A percentile compares a stretch with the other conserved stretches of the same genome.
Conservation (phyloP, 352 stramenopile genomes). For the Phytopythium helicoides region DNA sequence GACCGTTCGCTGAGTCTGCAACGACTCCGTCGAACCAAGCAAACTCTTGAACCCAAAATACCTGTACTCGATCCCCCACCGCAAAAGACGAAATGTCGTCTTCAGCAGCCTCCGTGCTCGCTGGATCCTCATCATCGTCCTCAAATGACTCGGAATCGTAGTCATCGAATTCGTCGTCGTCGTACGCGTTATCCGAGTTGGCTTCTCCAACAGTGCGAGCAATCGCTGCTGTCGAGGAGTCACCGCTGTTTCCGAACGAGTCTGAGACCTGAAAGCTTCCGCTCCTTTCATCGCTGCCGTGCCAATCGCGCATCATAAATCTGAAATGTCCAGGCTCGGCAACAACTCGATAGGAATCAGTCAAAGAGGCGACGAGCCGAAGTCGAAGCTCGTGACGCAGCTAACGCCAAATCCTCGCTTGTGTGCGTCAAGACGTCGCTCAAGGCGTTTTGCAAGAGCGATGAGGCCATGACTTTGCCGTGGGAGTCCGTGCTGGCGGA, state of each 20-base stretch:
- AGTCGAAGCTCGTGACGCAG: too few relatives aligned
- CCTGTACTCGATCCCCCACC: constrained; percentile 1
- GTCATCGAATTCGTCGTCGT: neutral
- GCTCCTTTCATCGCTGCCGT: neutral
- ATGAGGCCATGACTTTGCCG: too few relatives aligned
- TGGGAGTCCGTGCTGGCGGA: too few relatives aligned
- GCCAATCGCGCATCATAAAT: neutral
- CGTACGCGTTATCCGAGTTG: neutral
- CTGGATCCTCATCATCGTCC: neutral
- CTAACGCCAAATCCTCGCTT: too few relatives aligned
- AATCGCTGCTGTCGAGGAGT: too few relatives aligned
- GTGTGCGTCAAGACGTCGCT: too few relatives aligned
- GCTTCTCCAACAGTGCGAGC: neutral
- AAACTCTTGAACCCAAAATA: neutral
- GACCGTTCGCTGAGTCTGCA: neutral
- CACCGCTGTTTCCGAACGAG: neutral
- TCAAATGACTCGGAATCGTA: constrained; percentile 5
- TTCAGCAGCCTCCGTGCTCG: neutral
- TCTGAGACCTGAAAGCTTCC: neutral
- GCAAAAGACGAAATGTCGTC: neutral
- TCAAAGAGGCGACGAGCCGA: too few relatives aligned
- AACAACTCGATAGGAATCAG: too few relatives aligned
- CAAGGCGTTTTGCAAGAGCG: too few relatives aligned
- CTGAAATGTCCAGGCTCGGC: too few relatives aligned
- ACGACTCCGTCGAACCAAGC: constrained; percentile 3